Base-by-base conservation (phyloP, 306 rosid species). In the Herpetospermum pedunculosum region DNA sequence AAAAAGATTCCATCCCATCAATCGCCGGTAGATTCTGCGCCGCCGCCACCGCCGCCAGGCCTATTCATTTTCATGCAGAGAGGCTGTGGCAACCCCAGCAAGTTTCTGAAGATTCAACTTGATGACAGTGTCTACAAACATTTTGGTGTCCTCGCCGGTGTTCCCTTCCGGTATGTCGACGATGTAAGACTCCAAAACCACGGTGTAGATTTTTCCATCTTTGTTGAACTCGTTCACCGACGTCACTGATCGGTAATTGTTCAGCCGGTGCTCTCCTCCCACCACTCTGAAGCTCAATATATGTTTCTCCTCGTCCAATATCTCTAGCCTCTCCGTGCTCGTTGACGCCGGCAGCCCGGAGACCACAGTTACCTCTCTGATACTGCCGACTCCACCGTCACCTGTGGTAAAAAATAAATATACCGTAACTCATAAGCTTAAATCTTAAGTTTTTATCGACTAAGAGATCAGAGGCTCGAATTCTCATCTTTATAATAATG, bases 331-430 rank as follows among this genome's bases (percentile, higher is more conserved):
- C 81, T 94, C 99, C 12, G 93, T 92, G 81, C 96, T 89, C 0
- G 99, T 94, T 0, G 99, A 89, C 0, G 96, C 97, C 1, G 99
- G 99, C 0, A 94, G 82, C 2, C 97, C 99, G 0, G 99, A 94
- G 8, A 91, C 90, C 9, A 94, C 92, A 0, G 91, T 88, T 13
- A 94, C 91, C 59, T 94, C 96, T 32, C 99, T 58, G 30, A 89
- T 85, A 75, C 96, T 91, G 0, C 99, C 99, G 0, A 94, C 91
- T 6, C 87, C 83, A 0, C 92, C 96, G 18, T 90, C n/a, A n/a
- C n/a, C n/a, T n/a, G n/a, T n/a, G n/a, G n/a, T n/a, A n/a, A n/a
- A n/a, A n/a, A n/a, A n/a, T n/a, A n/a, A n/a, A n/a, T n/a, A n/a
- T n/a, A n/a, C n/a, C n/a, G n/a, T n/a, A n/a, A n/a, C n/a, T n/a